A percentile compares a stretch with the other conserved stretches of the same genome.
These are phyloP conservation scores for Pulveroboletus sp. DNA, from an alignment of 768 basidiomycete genomes.

Conservation along the genomic window DNA sequence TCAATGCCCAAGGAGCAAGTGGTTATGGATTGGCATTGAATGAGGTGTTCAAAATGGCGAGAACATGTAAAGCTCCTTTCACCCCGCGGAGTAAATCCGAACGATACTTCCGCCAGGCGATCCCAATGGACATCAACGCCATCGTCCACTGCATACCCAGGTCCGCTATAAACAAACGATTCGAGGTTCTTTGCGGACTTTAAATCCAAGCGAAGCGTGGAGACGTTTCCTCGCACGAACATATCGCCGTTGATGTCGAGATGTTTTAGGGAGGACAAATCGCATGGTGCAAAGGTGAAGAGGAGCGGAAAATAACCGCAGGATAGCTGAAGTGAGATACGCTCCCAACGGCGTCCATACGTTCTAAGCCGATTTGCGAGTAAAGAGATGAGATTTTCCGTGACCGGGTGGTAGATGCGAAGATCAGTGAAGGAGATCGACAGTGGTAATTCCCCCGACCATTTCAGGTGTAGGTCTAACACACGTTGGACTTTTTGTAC, in stretches of 20 bases:
- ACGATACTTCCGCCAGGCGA: constrained; percentile 9
- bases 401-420: constrained; percentile 6
- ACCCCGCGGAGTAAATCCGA: constrained; percentile 5
- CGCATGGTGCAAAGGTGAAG: constrained; percentile 14
- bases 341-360: constrained; percentile 16
- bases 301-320: constrained; percentile 12
- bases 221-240: background rate
- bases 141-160: background rate
- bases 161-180: constrained; percentile 14
- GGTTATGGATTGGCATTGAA: constrained; percentile 18
- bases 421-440: constrained; percentile 13
- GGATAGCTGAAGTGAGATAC: constrained; percentile 10
- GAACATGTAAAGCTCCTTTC: constrained; percentile 1
- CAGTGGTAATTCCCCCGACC: constrained; percentile 13
- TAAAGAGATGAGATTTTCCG: constrained; percentile 5
- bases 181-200: constrained; percentile 9
- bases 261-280: constrained; percentile 13
- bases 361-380: constrained; percentile 8
- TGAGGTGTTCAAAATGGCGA: constrained; percentile 5
- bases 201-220: background rate
- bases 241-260: constrained; percentile 7
- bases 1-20: constrained; percentile 16
- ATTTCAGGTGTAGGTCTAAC: constrained; percentile 12
- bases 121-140: constrained; percentile 11
- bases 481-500: background rate